Base-by-base conservation (phyloP, 1,139 yeast genomes). In the Zygotorulaspora mrakii region DNA sequence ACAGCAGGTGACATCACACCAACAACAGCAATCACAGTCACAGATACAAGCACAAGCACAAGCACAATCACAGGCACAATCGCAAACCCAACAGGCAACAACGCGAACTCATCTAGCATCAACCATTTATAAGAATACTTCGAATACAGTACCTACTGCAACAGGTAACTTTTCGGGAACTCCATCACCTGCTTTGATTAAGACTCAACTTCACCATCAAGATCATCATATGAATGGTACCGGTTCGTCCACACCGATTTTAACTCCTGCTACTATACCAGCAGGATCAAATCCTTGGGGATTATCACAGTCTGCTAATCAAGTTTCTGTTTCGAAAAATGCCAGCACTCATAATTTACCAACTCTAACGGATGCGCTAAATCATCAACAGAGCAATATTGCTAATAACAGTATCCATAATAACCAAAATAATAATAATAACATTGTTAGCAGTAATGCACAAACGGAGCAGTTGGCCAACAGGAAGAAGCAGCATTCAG, bases 341-440 rank as follows among this genome's bases (percentile, higher is more conserved):
- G 68, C 76, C 3, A 75, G 77, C 50, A 63, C 77, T 4, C 73
- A 81, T 2, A 79, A 86, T 3, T 80, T 82, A 71, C 91, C 91
- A 26, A 76, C 89, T 0, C 68, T 82, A 49, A 82, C 82, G 5
- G 89, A 82, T 57, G 74, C 81, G 2, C 27, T 50, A 21, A 37
- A 39, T n/a, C 44, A 48, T n/a, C 48, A 52, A 25, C 43, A 34
- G 14, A 33, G 33, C 33, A 35, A 17, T 33, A 43, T 17, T 28
- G 32, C 32, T 30, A 29, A 35, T 37, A 24, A 37, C n/a, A n/a
- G n/a, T 42, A 30, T 17, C 6, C 22, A 20, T 6, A 20, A 6
- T 33, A 21, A 30, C 31, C 37, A 43, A 46, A 40, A 43, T 41
- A 44, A 32, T 50, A 49, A 48, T 46, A 42, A 43, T 43, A 44